phyloP scores from a whole-genome alignment of 1,139 yeast species.

The Blastobotrys aristatus region DNA sequence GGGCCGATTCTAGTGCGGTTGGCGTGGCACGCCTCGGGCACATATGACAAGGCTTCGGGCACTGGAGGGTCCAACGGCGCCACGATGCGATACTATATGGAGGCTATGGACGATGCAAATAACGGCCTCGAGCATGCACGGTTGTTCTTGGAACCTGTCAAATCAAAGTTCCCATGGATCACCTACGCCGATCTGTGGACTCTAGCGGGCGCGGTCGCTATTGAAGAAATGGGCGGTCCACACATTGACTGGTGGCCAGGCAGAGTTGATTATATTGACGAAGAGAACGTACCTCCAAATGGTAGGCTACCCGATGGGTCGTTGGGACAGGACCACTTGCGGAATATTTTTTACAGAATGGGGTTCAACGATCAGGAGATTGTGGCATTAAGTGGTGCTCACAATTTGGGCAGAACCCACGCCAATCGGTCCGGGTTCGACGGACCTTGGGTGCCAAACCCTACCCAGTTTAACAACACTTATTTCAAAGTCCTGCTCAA shows the following conservation, averaged over 20 bases:
- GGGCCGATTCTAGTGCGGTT: slow-evolving; percentile 61
- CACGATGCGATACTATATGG: slow-evolving; percentile 50
- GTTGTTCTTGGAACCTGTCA: slow-evolving; percentile 51
- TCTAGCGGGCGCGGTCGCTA: slow-evolving; percentile 55
- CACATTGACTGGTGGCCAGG: slow-evolving; percentile 56
- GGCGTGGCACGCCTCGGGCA: slow-evolving; percentile 71
- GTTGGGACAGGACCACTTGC: slow-evolving; percentile 62
- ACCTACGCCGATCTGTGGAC: slow-evolving; percentile 66
- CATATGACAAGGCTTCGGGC: slow-evolving; percentile 49
- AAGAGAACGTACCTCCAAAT: slow-evolving; percentile 51
- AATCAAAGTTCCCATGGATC: slow-evolving; percentile 53
- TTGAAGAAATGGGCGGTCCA: slow-evolving; percentile 62
- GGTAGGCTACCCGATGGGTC: slow-evolving; percentile 72
- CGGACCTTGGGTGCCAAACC: slow-evolving; percentile 95
- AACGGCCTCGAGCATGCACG: slow-evolving; percentile 57
- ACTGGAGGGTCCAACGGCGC: slow-evolving; percentile 69
- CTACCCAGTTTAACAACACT: slow-evolving; percentile 58
- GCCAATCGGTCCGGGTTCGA: slow-evolving; percentile 60
- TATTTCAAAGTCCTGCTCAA: slow-evolving; percentile 61
- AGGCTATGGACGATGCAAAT: slow-evolving; percentile 51
- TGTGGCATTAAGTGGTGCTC: slow-evolving; percentile 77
- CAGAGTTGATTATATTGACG: slow-evolving; percentile 52
- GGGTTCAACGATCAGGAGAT: slow-evolving; percentile 80
- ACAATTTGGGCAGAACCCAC: slow-evolving; percentile 62
- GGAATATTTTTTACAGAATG: slow-evolving; percentile 62